Base-by-base conservation (phyloP, 2,329 filamentous ascomycete genomes). In the Curvularia verruculosa region DNA sequence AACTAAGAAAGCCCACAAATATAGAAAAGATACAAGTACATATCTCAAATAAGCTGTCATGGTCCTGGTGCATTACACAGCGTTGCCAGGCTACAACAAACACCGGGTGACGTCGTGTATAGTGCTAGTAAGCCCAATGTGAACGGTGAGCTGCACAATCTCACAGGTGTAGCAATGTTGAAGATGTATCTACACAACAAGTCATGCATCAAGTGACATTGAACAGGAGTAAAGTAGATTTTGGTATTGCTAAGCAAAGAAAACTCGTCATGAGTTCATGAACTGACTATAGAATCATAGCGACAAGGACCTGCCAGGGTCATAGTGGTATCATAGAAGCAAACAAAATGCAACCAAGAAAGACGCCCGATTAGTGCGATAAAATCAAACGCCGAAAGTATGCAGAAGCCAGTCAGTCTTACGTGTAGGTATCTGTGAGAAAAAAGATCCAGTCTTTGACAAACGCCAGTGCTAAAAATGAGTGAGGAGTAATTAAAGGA, bases 401-500 rank as follows among this genome's bases (percentile, higher is more conserved):
- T 43, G 28, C 21, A 28, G 13, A 39, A 39, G 34, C 15, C 5
- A 6, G 34, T 26, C 7, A 43, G 26, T 8, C 31, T 18, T 29
- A n/a, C 29, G 18, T 46, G 18, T 9, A n/a, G 23, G 41, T 46
- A 21, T 34, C n/a, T 3, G 43, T 31, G 26, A 46, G n/a, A 34
- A 43, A 29, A 52, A 19, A 41, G 19, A 52, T 24, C 15, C 28
- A 12, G 9, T 29, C 19, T 39, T 45, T 19, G 12, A 45, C 50
- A 52, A 58, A 61, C 57, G 54, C 57, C 52, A 59, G 55, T 49
- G 54, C 51, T 57, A 50, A 26, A 39, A 52, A 52, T 4, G 24
- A 53, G 19, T 39, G 44, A 45, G 44, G 40, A 45, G 18, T 31
- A 18, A 31, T n/a, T n/a, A 34, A 4, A 13, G 23, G 5, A 41